Percentiles rank a stretch among this genome's conserved stretches.
Conservation (phyloP, 140 eudicot genomes). For the Cichorium intybus region DNA sequence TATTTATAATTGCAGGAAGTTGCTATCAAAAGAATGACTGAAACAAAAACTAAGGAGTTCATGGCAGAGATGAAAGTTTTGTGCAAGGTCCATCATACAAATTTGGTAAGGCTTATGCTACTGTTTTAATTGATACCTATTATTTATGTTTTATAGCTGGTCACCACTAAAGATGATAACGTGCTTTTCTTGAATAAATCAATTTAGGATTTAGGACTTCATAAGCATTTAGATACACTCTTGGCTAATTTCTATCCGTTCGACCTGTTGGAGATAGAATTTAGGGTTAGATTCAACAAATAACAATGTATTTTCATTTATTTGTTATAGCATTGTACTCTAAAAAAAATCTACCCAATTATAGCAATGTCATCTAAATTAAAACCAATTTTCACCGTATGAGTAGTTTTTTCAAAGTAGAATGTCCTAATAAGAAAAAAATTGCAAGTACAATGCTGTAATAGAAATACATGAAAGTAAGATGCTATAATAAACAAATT, state of each 20-base stretch:
- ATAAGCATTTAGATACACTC: neutral
- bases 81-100: constrained; percentile 94
- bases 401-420: neutral
- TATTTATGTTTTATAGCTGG: constrained; percentile 1
- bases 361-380: neutral
- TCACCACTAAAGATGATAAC: neutral
- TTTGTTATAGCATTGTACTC: neutral
- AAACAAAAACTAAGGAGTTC: constrained; percentile 81
- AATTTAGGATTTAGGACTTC: constrained; percentile 6
- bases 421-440: neutral
- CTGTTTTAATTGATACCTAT: neutral
- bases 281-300: too few species aligned
- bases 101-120: constrained; percentile 64
- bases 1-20: constrained; percentile 68
- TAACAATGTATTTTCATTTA: too few species aligned
- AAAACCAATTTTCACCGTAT: neutral
- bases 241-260: neutral
- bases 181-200: neutral
- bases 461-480: neutral
- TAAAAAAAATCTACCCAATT: neutral
- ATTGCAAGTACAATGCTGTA: neutral
- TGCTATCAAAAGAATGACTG: constrained; percentile 88
- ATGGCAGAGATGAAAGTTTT: constrained; percentile 91
- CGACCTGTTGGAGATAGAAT: constrained; percentile 1
- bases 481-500: too few species aligned